Percentiles rank a stretch among this genome's conserved stretches.
phyloP scores from a whole-genome alignment of 805 yeast genomes.

The Kodamaea kaohsiungensis region DNA sequence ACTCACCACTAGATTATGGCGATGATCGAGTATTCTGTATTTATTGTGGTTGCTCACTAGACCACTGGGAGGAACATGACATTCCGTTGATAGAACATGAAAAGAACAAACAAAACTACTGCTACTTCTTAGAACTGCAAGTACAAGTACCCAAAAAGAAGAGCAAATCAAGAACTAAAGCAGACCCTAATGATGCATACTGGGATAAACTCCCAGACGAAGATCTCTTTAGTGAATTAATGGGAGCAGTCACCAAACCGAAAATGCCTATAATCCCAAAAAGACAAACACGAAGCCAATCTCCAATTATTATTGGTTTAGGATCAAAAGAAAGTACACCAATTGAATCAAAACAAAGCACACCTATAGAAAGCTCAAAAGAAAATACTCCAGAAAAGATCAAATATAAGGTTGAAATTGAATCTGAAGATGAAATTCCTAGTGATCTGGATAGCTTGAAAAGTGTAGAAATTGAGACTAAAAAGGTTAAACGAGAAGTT shows the following conservation, averaged over 20 bases:
- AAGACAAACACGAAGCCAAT: neutral
- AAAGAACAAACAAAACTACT: conserved; percentile 13
- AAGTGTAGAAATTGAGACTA: neutral
- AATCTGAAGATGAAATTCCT: neutral
- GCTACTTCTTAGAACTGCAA: conserved; percentile 27
- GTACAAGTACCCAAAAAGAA: neutral
- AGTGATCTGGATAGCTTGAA: neutral
- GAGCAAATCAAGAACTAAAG: neutral
- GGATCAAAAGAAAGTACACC: neutral
- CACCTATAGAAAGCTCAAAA: neutral
- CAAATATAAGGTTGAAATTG: neutral
- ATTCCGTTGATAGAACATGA: conserved; percentile 61
- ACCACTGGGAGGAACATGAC: conserved; percentile 62
- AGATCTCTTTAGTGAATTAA: conserved; percentile 16
- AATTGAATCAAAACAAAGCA: neutral
- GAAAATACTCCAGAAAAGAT: neutral
- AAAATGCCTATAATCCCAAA: conserved; percentile 2
- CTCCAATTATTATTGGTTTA: neutral
- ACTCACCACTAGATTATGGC: conserved; percentile 28
- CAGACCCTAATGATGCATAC: conserved; percentile 24
- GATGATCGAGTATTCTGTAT: conserved; percentile 38
- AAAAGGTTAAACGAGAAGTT: neutral
- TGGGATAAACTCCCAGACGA: conserved; percentile 25
- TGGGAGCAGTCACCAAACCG: conserved; percentile 11
- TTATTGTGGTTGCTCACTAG: conserved; percentile 32